Base-by-base conservation (phyloP, 176 grass and related monocot species). In the Oryza glaberrima region DNA sequence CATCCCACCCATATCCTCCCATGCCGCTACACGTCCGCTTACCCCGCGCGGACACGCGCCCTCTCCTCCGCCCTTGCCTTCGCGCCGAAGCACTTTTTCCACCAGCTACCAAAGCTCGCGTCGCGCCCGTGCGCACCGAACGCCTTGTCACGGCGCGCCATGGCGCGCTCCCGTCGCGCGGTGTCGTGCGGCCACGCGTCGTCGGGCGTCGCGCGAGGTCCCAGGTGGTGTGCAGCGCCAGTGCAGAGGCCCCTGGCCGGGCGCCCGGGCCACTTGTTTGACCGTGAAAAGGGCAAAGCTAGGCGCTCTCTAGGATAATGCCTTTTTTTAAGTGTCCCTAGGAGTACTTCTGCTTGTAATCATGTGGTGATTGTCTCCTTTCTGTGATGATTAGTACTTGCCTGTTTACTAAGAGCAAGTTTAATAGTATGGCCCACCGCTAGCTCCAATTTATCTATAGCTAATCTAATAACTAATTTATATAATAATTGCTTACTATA, bases 41-140 rank as follows among this genome's bases (percentile, higher is more conserved):
- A 0, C 9, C 9, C 4, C 30, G 11, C 47, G 70, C 78, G 51
- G 51, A 54, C 86, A 88, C 86, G 73, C 80, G 86, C 46, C 86
- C 67, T 0, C 15, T 0, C 43, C 26, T 15, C 67, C 16, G 54
- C 7, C 11, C 44, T 38, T 83, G 58, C 80, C 86, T 78, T 83
- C 11, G 54, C 22, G 20, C n/a, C 69, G 30, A 88, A 79, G 75
- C 67, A 35, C 44, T 38, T 23, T 22, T 22, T 9, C 51, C 51
- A 54, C 6, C 17, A 54, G 2, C 30, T 2, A 6, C 4, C 12
- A 54, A 15, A 15, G 17, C 49, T 54, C 49, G 30, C 41, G 41
- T 8, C 41, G 41, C 41, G 41, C 1, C 48, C 48, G 48, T 1
- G 45, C 45, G 45, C 48, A 6, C 48, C 48, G 48, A 51, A 47